Evolutionary conservation across 1,139 yeast species (phyloP).

Genomic region (Blastobotrys apis): DNA sequence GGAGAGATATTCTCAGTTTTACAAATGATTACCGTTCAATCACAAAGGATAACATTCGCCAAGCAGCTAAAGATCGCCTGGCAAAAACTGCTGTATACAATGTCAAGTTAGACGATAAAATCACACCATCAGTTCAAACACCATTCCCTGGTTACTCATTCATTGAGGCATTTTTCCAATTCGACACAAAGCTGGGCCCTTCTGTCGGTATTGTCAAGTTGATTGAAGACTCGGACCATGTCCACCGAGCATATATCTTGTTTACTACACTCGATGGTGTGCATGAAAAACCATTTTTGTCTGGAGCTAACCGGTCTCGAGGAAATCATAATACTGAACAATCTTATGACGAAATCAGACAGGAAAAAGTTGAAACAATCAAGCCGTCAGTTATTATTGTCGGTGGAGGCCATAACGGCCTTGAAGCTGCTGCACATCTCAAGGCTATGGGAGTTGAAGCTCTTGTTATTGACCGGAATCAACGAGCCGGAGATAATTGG

Average conservation of each 20-base stretch:
- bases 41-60: constrained; percentile 21
- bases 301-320: constrained; percentile 34
- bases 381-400: constrained; percentile 41
- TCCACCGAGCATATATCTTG: constrained; percentile 36
- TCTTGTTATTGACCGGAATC: constrained; percentile 40
- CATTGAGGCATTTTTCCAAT: constrained; percentile 19
- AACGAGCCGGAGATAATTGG: constrained; percentile 44
- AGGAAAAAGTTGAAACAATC: constrained; percentile 24
- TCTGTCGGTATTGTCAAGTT: constrained; percentile 16
- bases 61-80: constrained; percentile 23
- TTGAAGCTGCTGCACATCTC: constrained; percentile 42
- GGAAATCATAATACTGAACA: constrained; percentile 41
- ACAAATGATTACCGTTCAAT: constrained; percentile 24
- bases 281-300: constrained; percentile 34
- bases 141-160: constrained; percentile 17
- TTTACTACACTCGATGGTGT: constrained; percentile 40
- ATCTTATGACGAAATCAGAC: constrained; percentile 10
- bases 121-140: constrained; percentile 19
- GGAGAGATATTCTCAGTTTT: constrained; percentile 25
- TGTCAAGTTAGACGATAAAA: constrained; percentile 7
- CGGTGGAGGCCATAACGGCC: constrained; percentile 46
- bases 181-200: constrained; percentile 18
- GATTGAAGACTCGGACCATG: constrained; percentile 25
- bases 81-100: constrained; percentile 13
- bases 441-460: constrained; percentile 40